Conservation (phyloP, 176 grass and related monocot genomes). For the Canna indica region DNA sequence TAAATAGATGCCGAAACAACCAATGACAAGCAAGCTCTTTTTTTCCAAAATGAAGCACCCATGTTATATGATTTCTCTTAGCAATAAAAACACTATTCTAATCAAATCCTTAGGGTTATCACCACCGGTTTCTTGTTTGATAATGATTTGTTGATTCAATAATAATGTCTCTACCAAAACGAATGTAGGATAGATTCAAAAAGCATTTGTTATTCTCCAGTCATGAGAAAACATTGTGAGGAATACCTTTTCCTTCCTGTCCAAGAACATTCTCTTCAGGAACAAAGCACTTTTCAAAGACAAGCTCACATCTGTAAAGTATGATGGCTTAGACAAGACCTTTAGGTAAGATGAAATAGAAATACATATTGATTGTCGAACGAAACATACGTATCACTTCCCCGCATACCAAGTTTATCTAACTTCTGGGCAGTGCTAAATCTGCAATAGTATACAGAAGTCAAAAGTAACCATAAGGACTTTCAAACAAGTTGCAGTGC, state of each 20-base stretch:
- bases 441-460: conserved; percentile 29
- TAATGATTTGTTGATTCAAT: background rate
- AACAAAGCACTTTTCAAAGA: conserved; percentile 98
- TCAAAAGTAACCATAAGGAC: background rate
- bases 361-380: conserved; percentile 4
- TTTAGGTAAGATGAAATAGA: background rate
- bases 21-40: background rate
- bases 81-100: background rate
- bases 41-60: background rate
- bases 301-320: conserved; percentile 77
- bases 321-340: conserved; percentile 3
- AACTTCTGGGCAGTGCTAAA: conserved; percentile 94
- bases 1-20: background rate
- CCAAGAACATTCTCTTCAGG: conserved; percentile 81
- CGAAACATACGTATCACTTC: conserved; percentile 83
- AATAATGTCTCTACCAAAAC: too few relatives aligned
- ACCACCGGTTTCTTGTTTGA: background rate
- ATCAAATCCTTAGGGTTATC: background rate
- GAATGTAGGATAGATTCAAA: background rate
- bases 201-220: too few relatives aligned
- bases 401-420: conserved; percentile 97
- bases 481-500: background rate
- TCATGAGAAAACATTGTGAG: background rate
- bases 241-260: conserved; percentile 79
- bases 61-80: background rate